Conservation (phyloP, 768 basidiomycete genomes). For the Boletus speciosus region DNA sequence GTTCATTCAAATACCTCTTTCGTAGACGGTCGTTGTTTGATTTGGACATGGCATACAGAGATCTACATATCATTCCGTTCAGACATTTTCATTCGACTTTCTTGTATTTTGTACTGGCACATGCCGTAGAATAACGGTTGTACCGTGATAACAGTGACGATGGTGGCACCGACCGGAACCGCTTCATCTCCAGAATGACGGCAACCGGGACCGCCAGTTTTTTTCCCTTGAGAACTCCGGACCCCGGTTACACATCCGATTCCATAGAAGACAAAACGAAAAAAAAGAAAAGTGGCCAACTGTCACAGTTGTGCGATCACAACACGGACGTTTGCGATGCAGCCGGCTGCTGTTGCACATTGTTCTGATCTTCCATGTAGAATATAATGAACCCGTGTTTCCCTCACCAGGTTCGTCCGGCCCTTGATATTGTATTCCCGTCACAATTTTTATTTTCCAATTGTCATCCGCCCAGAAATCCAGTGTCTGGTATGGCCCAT, state of each 20-base stretch:
- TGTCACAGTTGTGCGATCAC: not conserved
- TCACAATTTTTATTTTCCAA: not conserved
- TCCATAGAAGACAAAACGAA: not conserved
- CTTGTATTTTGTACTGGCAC: not conserved
- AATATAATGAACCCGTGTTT: not conserved
- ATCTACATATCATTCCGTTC: conserved; percentile 1
- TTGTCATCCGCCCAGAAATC: not conserved
- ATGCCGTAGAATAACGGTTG: not conserved
- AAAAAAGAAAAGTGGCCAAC: not conserved
- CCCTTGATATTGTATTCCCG: not conserved
- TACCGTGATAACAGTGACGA: not conserved
- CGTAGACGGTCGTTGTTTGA: conserved; percentile 22
- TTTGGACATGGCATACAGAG: conserved; percentile 20
- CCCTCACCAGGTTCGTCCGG: not conserved
- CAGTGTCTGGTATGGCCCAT: not conserved
- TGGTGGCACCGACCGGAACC: conserved; percentile 11
- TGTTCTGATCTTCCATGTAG: not conserved
- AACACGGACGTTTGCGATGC: not conserved
- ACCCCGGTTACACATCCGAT: not conserved
- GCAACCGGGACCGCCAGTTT: conserved; percentile 2
- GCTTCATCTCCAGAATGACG: conserved; percentile 8
- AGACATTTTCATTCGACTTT: not conserved
- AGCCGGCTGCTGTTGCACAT: not conserved
- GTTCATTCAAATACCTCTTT: conserved; percentile 24
- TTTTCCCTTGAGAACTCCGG: not conserved